A percentile compares a stretch with the other conserved stretches of the same genome.
phyloP scores from a whole-genome alignment of 202 grass and related monocot species.

The Setaria viridis region DNA sequence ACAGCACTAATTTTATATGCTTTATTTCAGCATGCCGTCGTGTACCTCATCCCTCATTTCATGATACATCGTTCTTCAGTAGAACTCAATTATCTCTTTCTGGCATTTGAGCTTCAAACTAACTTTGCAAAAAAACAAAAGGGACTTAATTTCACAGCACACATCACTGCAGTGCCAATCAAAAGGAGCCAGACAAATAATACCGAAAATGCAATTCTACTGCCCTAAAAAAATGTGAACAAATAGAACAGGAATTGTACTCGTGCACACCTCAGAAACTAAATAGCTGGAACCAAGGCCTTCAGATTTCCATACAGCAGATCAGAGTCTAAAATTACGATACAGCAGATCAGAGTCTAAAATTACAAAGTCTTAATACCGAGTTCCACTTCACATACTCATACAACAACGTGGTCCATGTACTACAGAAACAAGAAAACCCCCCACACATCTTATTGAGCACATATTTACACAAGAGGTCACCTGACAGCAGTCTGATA shows the following conservation, averaged over 20 bases:
- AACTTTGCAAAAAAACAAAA: not conserved
- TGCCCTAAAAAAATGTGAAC: not conserved
- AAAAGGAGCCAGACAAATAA: not conserved
- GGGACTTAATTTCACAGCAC: not conserved
- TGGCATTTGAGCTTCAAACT: not conserved
- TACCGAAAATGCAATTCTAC: not conserved
- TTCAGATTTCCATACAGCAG: constrained; percentile 17
- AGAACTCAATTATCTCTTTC: not conserved
- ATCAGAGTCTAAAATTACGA: not conserved
- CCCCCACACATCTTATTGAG: constrained; percentile 39
- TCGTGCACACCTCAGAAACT: not conserved
- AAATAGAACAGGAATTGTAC: not conserved
- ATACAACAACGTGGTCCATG: constrained; percentile 48
- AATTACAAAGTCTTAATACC: constrained; percentile 42
- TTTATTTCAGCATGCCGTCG: not conserved
- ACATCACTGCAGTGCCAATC: not conserved
- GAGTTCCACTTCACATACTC: constrained; percentile 26
- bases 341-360: constrained; percentile 42
- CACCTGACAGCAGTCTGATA: not conserved
- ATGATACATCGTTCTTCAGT: not conserved
- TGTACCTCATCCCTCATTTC: not conserved
- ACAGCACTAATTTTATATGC: not conserved
- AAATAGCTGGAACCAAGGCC: constrained; percentile 9
- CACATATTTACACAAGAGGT: constrained; percentile 54
- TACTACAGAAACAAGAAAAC: constrained; percentile 37